A percentile compares a stretch with the other conserved stretches of the same genome.
phyloP scores from a whole-genome alignment of 805 yeast species.

The Jamesozyma spencerorum region DNA sequence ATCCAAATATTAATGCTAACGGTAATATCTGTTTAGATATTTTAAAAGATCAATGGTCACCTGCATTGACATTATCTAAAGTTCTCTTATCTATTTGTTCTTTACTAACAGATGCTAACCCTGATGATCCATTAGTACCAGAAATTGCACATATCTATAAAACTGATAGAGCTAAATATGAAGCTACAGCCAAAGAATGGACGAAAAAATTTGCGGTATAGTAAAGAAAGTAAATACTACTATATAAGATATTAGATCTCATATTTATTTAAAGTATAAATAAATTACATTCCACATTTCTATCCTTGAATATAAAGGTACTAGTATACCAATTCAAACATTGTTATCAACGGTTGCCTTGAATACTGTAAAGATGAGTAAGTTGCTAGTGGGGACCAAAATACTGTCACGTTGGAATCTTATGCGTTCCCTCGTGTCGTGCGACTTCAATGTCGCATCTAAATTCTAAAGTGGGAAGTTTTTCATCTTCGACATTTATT shows the following conservation, averaged over 20 bases:
- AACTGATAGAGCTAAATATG: slow-evolving; percentile 87
- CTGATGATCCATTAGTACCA: slow-evolving; percentile 97
- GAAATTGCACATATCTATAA: slow-evolving; percentile 96
- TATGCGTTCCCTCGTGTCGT: no score
- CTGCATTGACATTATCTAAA: slow-evolving; percentile 93
- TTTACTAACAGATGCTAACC: slow-evolving; percentile 92
- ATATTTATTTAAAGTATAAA: neutral
- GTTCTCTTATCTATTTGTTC: slow-evolving; percentile 92
- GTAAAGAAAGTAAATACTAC: neutral
- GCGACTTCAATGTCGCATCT: no score
- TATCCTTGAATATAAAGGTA: no score
- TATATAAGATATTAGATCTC: neutral
- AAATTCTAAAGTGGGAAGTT: no score
- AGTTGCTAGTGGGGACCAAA: no score
- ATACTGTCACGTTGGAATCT: no score
- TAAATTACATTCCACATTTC: no score
- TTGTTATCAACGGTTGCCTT: no score
- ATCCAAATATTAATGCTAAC: slow-evolving; percentile 91
- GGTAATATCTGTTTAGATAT: slow-evolving; percentile 96
- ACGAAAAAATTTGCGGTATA: slow-evolving; percentile 94
- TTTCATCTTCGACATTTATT: no score
- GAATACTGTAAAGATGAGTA: no score
- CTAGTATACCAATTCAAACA: no score
- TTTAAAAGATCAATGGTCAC: slow-evolving; percentile 97
- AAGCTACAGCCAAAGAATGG: slow-evolving; percentile 97